Evolutionary conservation across 441 rosid species (phyloP).

Genomic region (Populus trichocarpa): DNA sequence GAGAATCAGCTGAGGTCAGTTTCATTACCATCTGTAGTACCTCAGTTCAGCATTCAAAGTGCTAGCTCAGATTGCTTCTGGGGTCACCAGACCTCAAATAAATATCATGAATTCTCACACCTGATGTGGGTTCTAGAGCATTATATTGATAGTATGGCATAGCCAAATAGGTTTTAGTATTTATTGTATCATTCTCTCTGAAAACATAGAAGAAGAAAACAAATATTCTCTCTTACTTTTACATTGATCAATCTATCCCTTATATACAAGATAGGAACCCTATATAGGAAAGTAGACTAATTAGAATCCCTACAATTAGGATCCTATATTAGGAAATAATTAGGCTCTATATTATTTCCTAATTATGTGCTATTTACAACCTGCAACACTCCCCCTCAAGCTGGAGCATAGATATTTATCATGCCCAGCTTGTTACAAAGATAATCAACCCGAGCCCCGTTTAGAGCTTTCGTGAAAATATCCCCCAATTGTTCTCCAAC

Average conservation of each 20-base stretch:
- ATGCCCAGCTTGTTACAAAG: slow-evolving; percentile 17
- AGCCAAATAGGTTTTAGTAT: too few relatives aligned
- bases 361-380: neutral
- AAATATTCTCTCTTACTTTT: neutral
- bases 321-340: neutral
- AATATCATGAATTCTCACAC: neutral
- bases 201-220: neutral
- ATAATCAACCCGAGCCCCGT: neutral
- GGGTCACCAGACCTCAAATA: neutral
- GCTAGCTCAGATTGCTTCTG: neutral
- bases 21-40: neutral
- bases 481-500: slow-evolving; percentile 9
- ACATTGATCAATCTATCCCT: too few relatives aligned
- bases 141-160: neutral
- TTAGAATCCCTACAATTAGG: neutral
- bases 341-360: neutral
- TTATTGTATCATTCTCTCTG: too few relatives aligned
- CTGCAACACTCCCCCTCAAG: slow-evolving; percentile 11
- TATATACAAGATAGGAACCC: too few relatives aligned
- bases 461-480: slow-evolving; percentile 1
- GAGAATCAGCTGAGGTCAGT: neutral
- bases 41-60: neutral
- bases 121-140: neutral
- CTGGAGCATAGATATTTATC: neutral
- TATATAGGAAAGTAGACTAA: neutral